Base-by-base conservation (phyloP, 2,329 filamentous ascomycete genomes). In the Aspergillus aculeatus region DNA sequence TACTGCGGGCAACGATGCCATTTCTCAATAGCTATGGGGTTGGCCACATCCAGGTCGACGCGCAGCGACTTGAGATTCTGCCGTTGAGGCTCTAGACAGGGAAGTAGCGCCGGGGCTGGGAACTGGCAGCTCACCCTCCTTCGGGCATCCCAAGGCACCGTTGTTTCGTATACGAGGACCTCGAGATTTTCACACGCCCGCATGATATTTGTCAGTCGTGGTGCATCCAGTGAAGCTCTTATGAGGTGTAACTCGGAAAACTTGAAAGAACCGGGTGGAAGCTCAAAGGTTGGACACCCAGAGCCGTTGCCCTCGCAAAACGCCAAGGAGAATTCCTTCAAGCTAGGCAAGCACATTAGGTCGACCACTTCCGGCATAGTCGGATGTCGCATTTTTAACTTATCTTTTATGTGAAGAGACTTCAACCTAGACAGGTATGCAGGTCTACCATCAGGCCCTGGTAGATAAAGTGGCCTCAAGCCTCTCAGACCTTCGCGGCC, bases 101-200 rank as follows among this genome's bases (percentile, higher is more conserved):
- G 24, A 10, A 51, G 21, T 14, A 62, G 19, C 31, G 57, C 54
- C 14, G 26, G 35, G 21, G 60, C 23, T 24, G 50, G 11, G 9
- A 59, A 47, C 41, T 53, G 52, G 4, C 38, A 52, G 21, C 5
- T 10, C 6, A 23, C n/a, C 12, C 31, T n/a, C 21, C 5, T 47
- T 21, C 47, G 31, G 4, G 11, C 24, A 19, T 53, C 41, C 32
- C 19, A 53, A 3, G 19, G n/a, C 3, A n/a, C 4, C 11, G 11
- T 16, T 12, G 26, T 23, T 5, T n/a, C 24, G 32, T 54, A 57
- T 5, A 12, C 29, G 50, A 62, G 54, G 5, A 16, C 12, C 35
- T 51, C 41, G 26, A 62, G 50, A 7, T 21, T 14, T 41, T 51
- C 57, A 54, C 57, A 62, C 47, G 50, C 54, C 10, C 19, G 29